Evolutionary conservation across 352 stramenopile genomes (phyloP), one percentile per base, ranked within the genome.

Genomic region (Blastocystis sp.): DNA sequence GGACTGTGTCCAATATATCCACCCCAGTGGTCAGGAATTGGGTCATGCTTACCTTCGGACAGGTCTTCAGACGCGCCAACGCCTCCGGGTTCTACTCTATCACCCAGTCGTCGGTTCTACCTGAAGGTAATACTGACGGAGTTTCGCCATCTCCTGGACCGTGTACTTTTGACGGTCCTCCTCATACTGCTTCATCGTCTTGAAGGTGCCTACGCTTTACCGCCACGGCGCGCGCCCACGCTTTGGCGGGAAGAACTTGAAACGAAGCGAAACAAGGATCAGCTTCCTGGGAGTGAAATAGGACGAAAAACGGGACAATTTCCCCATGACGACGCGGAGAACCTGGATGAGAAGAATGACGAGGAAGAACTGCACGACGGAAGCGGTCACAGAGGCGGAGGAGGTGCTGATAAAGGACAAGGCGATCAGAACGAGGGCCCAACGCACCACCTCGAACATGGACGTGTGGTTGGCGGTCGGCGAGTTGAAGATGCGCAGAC

Each of bases 1-100:
- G 14, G 68, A 84, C 74, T 11, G 74, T 84, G 61, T 84, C 74
- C 38, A 84, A 24, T 14, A 84, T 69, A 42, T 84, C 74, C 34
- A 84, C 34, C 19, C 74, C 74, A 43, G 74, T 68, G 17, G 43
- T 21, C 21, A 84, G 42, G 57, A 84, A 84, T 19, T 68, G 74
- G 3, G 61, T 48, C n/a, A 84, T 19, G 3, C 34, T 59, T 38
- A 28, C 34, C 57, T 69, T 84, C 17, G 74, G 74, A 69, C 74
- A 84, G 38, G 28, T 42, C n/a, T 66, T 45, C 59, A 84, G 34
- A n/a, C 74, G 45, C 21, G 21, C 17, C 34, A 84, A 34, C 42
- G 66, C 7, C n/a, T 69, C 74, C 19, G 74, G 74, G 34, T 84
- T 66, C 52, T 76, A 76, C 28, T 11, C 64, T 76, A 4, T 9